A percentile compares a stretch with the other conserved stretches of the same genome.
Conservation (phyloP, 2,329 filamentous ascomycete species). For the Sporothrix inflata region DNA sequence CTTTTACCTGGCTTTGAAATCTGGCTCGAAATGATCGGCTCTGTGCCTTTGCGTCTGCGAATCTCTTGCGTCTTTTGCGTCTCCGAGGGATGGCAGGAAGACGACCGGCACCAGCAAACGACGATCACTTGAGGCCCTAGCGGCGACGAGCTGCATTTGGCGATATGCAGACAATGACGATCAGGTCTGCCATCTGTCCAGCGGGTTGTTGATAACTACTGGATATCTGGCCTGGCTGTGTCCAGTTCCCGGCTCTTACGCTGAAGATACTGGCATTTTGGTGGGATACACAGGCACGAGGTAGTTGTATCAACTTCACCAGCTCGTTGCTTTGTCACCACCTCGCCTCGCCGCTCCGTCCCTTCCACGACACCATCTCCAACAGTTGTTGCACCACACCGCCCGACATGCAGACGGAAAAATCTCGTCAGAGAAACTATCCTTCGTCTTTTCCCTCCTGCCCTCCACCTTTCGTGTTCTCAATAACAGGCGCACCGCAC, state of each 20-base stretch:
- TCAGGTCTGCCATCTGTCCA: not conserved
- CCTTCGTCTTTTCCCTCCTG: not conserved
- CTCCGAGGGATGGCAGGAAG: not conserved
- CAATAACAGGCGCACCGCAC: not conserved
- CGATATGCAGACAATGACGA: conserved; percentile 16
- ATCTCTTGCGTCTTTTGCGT: not conserved
- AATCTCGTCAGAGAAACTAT: not conserved
- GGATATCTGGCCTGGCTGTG: not conserved
- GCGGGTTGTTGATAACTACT: not conserved
- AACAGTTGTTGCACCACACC: conserved; percentile 14
- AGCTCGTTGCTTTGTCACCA: not conserved
- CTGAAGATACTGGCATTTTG: conserved; percentile 8
- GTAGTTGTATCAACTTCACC: not conserved
- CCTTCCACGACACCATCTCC: conserved; percentile 9
- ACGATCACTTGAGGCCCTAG: conserved; percentile 6
- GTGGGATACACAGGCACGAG: not conserved
- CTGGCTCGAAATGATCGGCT: not conserved
- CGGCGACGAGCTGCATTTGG: not conserved
- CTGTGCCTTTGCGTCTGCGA: not conserved
- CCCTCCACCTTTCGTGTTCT: not conserved
- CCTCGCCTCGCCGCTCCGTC: not conserved
- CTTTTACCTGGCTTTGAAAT: conserved; percentile 5
- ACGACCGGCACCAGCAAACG: not conserved
- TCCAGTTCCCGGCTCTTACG: not conserved
- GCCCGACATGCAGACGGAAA: not conserved